Conservation (phyloP, 2,329 filamentous ascomycete genomes). For the Aureobasidium lini region DNA sequence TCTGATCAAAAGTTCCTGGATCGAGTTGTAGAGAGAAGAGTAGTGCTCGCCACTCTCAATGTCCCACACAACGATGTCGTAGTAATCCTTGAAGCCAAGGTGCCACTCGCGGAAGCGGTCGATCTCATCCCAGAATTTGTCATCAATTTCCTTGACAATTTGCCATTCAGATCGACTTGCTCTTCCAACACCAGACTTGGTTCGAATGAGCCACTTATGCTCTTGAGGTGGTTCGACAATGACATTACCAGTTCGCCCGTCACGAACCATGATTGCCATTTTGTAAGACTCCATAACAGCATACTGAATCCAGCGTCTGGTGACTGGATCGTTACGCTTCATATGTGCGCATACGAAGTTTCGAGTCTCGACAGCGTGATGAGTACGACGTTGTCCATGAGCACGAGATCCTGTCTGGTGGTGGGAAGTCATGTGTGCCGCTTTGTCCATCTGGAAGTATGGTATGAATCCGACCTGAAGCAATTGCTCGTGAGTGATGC, state of each 20-base stretch:
- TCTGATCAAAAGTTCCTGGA: slow-evolving; percentile 30
- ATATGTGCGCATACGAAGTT: slow-evolving; percentile 38
- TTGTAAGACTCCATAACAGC: slow-evolving; percentile 32
- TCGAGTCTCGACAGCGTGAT: slow-evolving; percentile 30
- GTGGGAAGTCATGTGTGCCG: slow-evolving; percentile 24
- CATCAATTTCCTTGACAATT: slow-evolving; percentile 28
- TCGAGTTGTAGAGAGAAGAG: slow-evolving; percentile 15
- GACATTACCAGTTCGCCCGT: slow-evolving; percentile 11
- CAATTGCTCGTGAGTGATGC: slow-evolving; percentile 32
- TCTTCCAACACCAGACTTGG: slow-evolving; percentile 33
- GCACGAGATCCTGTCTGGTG: slow-evolving; percentile 24
- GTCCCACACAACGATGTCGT: slow-evolving; percentile 35
- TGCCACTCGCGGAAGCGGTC: slow-evolving; percentile 12
- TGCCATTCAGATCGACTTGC: slow-evolving; percentile 34
- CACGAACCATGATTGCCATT: slow-evolving; percentile 33
- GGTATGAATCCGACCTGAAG: slow-evolving; percentile 35
- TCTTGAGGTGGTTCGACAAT: slow-evolving; percentile 25
- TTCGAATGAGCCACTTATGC: slow-evolving; percentile 33
- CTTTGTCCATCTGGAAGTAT: slow-evolving; percentile 28
- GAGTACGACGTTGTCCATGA: slow-evolving; percentile 25
- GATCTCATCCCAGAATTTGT: slow-evolving; percentile 16
- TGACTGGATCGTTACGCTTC: slow-evolving; percentile 35
- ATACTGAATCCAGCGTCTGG: slow-evolving; percentile 37
- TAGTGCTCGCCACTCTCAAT: slow-evolving; percentile 28
- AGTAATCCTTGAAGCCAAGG: slow-evolving; percentile 33